Percentiles rank a stretch among this genome's conserved stretches.
These are phyloP conservation scores for Phlebiopsis gigantea DNA, from an alignment of 768 basidiomycete genomes.

Conservation along the genomic window DNA sequence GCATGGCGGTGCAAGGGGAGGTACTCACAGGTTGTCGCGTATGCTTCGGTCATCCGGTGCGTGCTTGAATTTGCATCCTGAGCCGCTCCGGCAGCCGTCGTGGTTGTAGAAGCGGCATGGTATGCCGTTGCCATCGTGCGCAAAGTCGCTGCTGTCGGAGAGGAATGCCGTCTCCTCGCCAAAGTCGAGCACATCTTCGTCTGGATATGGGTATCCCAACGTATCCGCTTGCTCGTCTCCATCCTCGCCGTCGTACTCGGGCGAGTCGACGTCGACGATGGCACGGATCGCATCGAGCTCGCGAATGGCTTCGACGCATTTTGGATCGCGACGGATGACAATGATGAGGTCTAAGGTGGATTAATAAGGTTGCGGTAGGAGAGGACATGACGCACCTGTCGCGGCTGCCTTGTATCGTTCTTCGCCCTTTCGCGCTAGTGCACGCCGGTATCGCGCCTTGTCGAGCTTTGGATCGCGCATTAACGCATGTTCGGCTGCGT, in stretches of 20 bases:
- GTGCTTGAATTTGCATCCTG: conserved; percentile 42
- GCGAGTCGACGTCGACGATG: background rate
- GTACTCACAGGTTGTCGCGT: conserved; percentile 46
- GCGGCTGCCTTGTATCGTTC: conserved; percentile 17
- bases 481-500: conserved; percentile 25
- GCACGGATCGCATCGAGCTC: conserved; percentile 16
- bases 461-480: conserved; percentile 24
- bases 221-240: conserved; percentile 12
- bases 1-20: background rate
- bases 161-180: conserved; percentile 25
- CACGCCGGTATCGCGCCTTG: conserved; percentile 33
- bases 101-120: conserved; percentile 58
- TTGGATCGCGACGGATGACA: conserved; percentile 25
- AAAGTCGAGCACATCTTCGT: conserved; percentile 31
- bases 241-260: background rate
- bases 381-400: conserved; percentile 16
- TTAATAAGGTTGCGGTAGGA: background rate
- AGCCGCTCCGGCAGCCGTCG: conserved; percentile 40
- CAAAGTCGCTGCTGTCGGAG: conserved; percentile 52
- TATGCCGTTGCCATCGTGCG: conserved; percentile 44
- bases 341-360: conserved; percentile 23
- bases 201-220: conserved; percentile 8
- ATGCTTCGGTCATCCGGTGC: conserved; percentile 51
- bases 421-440: conserved; percentile 28
- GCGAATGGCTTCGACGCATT: conserved; percentile 15